Percentiles rank a stretch among this genome's conserved stretches.
Conservation (phyloP, 2,329 filamentous ascomycete genomes). For the Colletotrichum nymphaeae region DNA sequence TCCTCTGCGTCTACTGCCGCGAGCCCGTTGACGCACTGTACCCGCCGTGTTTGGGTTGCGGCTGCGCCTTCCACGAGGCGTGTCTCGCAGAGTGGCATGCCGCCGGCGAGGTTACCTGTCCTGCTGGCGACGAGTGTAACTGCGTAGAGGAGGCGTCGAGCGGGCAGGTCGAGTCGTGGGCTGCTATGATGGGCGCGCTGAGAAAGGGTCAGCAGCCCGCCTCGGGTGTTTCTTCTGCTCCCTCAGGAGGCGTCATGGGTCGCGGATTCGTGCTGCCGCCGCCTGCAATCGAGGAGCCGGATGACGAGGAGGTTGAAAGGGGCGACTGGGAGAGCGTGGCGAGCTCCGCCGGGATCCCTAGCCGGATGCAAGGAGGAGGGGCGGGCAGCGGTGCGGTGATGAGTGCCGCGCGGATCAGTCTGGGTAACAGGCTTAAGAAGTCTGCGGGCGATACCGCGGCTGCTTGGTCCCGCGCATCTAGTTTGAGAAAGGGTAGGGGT, state of each 20-base stretch:
- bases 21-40: constrained; percentile 71
- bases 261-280: constrained; percentile 39
- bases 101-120: constrained; percentile 66
- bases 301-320: constrained; percentile 45
- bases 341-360: constrained; percentile 38
- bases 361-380: constrained; percentile 27
- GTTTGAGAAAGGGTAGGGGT: constrained; percentile 46
- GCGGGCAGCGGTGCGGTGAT: constrained; percentile 43
- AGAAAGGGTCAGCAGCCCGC: constrained; percentile 43
- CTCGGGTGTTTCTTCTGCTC: background rate
- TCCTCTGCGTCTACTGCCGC: constrained; percentile 71
- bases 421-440: constrained; percentile 62
- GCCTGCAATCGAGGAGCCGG: constrained; percentile 42
- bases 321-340: constrained; percentile 51
- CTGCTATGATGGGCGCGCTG: constrained; percentile 62
- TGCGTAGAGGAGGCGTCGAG: constrained; percentile 67
- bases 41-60: constrained; percentile 70
- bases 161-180: constrained; percentile 71
- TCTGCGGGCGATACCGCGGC: constrained; percentile 50
- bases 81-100: constrained; percentile 71
- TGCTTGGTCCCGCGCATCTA: constrained; percentile 56
- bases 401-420: constrained; percentile 56
- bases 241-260: constrained; percentile 12
- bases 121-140: constrained; percentile 73
- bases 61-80: constrained; percentile 69